A percentile compares a stretch with the other conserved stretches of the same genome.
Evolutionary conservation across 148 eudicot species (phyloP).

Genomic region (Amaranthus hypochondriacus): DNA sequence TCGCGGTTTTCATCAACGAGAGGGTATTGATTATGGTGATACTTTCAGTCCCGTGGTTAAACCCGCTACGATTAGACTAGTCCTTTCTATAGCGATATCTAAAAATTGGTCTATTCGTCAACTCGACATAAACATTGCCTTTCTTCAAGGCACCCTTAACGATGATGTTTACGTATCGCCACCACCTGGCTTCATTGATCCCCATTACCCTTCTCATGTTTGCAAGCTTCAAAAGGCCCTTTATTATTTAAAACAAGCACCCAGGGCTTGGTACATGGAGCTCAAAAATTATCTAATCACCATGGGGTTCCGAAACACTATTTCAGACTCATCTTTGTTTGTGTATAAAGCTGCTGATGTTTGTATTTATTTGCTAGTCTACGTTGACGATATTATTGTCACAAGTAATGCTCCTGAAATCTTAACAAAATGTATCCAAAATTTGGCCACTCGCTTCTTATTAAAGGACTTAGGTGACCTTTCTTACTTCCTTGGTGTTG

Average conservation of each 20-base stretch:
- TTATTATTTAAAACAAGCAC: no score
- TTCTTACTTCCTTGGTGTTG: not conserved
- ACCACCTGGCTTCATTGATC: constrained; percentile 12
- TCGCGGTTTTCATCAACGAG: no score
- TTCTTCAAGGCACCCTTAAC: constrained; percentile 10
- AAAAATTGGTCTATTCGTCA: not conserved
- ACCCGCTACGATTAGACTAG: not conserved
- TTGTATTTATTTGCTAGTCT: not conserved
- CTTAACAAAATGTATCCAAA: not conserved
- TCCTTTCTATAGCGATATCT: not conserved
- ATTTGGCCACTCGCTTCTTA: not conserved
- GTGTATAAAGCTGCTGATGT: not conserved
- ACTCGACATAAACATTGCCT: constrained; percentile 17
- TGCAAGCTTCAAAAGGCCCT: not conserved
- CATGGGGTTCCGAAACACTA: not conserved
- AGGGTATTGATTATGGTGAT: no score
- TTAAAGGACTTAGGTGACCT: not conserved
- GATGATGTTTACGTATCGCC: constrained; percentile 8
- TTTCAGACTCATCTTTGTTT: not conserved
- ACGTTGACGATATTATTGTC: not conserved
- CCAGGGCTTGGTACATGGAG: no score
- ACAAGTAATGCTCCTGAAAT: not conserved
- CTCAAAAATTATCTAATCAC: not conserved
- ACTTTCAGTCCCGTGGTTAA: no score
- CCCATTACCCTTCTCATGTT: not conserved